These are phyloP conservation scores for Suhomyces bolitotheri DNA, from an alignment of 1,139 yeast species.

Conservation along the genomic window DNA sequence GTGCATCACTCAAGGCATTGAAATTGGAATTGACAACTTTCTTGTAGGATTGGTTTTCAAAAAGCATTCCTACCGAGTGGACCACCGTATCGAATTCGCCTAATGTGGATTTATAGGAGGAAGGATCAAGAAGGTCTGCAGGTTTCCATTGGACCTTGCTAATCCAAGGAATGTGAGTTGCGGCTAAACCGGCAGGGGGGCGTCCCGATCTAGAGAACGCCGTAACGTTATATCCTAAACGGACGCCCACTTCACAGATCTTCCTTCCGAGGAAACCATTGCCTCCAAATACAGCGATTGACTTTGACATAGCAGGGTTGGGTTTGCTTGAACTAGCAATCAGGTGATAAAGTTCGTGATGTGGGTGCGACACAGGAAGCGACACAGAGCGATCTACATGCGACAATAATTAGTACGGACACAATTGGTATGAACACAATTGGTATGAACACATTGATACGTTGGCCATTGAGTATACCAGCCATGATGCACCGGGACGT, in stretches of 20 bases:
- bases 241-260: slow-evolving; percentile 68
- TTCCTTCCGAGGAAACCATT: slow-evolving; percentile 77
- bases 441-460: too few relatives aligned
- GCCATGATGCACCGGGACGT: too few relatives aligned
- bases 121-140: slow-evolving; percentile 69
- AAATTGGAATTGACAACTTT: slow-evolving; percentile 46
- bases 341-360: not conserved
- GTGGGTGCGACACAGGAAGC: not conserved
- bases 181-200: slow-evolving; percentile 41
- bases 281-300: slow-evolving; percentile 79
- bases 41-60: slow-evolving; percentile 71
- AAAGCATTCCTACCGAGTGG: slow-evolving; percentile 76
- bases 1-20: slow-evolving; percentile 32
- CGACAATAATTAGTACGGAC: too few relatives aligned
- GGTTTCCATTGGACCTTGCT: slow-evolving; percentile 63
- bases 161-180: slow-evolving; percentile 45
- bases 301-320: slow-evolving; percentile 26
- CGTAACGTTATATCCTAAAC: slow-evolving; percentile 62
- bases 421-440: too few relatives aligned
- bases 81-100: slow-evolving; percentile 63
- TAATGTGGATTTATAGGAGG: slow-evolving; percentile 51
- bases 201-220: slow-evolving; percentile 63
- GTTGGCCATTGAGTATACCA: too few relatives aligned
- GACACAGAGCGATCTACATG: not conserved
- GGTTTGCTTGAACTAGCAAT: not conserved